A percentile compares a stretch with the other conserved stretches of the same genome.
These are phyloP conservation scores for Chaetomium globosum DNA, from an alignment of 2,329 filamentous ascomycete species.

Conservation along the genomic window DNA sequence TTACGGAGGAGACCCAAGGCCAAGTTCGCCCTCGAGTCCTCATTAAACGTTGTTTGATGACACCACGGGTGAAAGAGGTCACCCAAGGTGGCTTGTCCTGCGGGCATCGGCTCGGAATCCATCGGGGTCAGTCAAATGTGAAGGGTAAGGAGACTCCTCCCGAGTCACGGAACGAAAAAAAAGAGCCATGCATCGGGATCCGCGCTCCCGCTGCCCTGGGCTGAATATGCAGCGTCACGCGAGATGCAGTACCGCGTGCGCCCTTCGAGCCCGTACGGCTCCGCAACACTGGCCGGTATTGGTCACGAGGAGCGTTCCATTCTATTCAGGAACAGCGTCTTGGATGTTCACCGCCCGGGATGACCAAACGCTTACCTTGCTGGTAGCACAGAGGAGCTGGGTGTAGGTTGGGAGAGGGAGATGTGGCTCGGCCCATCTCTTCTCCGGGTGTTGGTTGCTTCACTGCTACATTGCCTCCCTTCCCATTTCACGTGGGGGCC, in stretches of 20 bases:
- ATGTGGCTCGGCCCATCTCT: not conserved
- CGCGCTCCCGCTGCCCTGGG: not conserved
- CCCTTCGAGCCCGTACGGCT: not conserved
- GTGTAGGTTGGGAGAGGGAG: not conserved
- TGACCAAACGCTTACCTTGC: not conserved
- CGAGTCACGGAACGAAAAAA: not conserved
- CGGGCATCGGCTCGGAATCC: not conserved
- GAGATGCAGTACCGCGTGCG: not conserved
- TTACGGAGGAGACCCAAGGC: not conserved
- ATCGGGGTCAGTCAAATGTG: not conserved
- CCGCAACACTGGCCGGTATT: not conserved
- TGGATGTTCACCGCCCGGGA: not conserved
- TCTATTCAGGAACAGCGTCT: not conserved
- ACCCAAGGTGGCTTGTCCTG: not conserved
- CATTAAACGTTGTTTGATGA: not conserved
- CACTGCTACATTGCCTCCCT: not conserved
- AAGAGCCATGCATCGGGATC: not conserved
- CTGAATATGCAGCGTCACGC: conserved; percentile 10
- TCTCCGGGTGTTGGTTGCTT: not conserved
- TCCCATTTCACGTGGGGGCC: not conserved
- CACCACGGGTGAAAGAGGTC: not conserved
- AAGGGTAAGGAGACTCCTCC: not conserved
- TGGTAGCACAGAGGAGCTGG: not conserved
- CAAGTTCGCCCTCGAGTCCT: not conserved
- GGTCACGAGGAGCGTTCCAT: not conserved